These are phyloP conservation scores for Dimocarpus longan DNA, from an alignment of 345 rosid genomes.

Conservation along the genomic window DNA sequence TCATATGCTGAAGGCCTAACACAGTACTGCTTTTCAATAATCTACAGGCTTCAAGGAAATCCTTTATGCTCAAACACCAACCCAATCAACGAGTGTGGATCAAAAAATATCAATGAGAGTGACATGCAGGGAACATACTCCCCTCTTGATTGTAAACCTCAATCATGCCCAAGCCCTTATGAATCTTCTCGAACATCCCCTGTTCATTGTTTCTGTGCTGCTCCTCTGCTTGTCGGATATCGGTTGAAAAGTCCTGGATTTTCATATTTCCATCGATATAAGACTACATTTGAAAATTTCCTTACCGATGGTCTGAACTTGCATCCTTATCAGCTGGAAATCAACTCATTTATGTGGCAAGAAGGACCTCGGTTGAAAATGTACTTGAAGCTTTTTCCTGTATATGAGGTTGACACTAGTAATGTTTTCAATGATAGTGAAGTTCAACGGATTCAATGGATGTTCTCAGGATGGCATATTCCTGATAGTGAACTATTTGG, in stretches of 20 bases:
- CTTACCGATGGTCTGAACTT: conserved; percentile 58
- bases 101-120: conserved; percentile 29
- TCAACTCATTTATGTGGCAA: conserved; percentile 54
- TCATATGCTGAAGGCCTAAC: conserved; percentile 7
- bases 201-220: conserved; percentile 68
- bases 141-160: conserved; percentile 38
- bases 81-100: conserved; percentile 46
- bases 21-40: conserved; percentile 11
- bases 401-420: conserved; percentile 36
- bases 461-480: conserved; percentile 82
- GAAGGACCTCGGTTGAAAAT: conserved; percentile 82
- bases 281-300: conserved; percentile 45
- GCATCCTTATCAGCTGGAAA: conserved; percentile 54
- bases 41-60: conserved; percentile 90
- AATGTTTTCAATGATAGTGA: conserved; percentile 64
- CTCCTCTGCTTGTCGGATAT: conserved; percentile 74
- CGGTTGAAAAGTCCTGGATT: conserved; percentile 96
- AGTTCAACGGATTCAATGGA: conserved; percentile 51
- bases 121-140: conserved; percentile 26
- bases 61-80: conserved; percentile 59
- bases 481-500: conserved; percentile 71
- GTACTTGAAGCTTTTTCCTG: conserved; percentile 73
- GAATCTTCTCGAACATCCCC: conserved; percentile 54
- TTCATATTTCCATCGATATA: conserved; percentile 56
- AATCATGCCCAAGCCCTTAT: conserved; percentile 67